Evolutionary conservation across 495 filamentous ascomycete genomes (phyloP).

Genomic region (Umbilicaria muhlenbergii): DNA sequence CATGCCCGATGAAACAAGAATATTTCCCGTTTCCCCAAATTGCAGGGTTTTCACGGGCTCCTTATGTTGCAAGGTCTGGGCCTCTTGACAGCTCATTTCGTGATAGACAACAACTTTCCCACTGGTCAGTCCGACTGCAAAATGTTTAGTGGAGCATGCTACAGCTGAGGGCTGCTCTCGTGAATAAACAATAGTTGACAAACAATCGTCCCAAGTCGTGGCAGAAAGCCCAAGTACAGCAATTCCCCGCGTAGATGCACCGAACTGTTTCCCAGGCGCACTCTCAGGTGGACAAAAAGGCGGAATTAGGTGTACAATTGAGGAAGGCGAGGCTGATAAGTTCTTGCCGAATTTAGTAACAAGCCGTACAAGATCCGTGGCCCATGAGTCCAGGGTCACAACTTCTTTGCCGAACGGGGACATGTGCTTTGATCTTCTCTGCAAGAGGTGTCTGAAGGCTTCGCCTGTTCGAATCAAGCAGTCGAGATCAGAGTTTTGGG

Average conservation of each 20-base stretch:
- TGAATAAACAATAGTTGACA: constrained; percentile 11
- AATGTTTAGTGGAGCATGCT: constrained; percentile 6
- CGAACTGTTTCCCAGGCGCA: constrained; percentile 8
- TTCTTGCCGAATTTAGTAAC: constrained; percentile 15
- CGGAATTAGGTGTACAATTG: constrained; percentile 15
- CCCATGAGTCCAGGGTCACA: constrained; percentile 12
- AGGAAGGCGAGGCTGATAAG: constrained; percentile 12
- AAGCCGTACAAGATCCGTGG: constrained; percentile 16
- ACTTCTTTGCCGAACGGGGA: constrained; percentile 12
- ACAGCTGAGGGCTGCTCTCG: constrained; percentile 9
- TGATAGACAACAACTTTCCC: constrained; percentile 5
- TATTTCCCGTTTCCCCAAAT: constrained; percentile 1
- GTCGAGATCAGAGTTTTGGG: constrained; percentile 11
- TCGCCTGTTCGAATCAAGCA: constrained; percentile 16
- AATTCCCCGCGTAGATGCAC: constrained; percentile 14
- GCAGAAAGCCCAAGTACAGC: constrained; percentile 12
- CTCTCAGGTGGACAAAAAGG: constrained; percentile 16
- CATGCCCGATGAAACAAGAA: constrained; percentile 5
- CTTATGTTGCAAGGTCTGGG: constrained; percentile 13
- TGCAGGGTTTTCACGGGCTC: constrained; percentile 10
- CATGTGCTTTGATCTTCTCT: constrained; percentile 3
- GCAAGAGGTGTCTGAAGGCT: constrained; percentile 15
- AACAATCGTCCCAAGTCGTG: constrained; percentile 17
- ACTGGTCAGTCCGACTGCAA: constrained; percentile 4
- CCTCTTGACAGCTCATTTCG: constrained; percentile 10